Base-by-base conservation (phyloP, 345 rosid species). In the Microcos paniculata region DNA sequence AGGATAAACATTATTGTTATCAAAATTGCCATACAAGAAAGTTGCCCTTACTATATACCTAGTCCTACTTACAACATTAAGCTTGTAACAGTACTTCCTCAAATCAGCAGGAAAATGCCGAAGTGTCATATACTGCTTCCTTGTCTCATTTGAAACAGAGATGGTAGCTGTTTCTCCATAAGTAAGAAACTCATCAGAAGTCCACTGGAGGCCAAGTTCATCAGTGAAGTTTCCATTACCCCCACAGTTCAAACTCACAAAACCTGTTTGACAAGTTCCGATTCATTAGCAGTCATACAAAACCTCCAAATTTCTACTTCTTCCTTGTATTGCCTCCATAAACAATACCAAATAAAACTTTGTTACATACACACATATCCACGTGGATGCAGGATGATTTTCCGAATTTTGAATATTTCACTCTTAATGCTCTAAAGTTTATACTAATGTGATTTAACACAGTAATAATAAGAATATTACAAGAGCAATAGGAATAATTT, bases 181-280 rank as follows among this genome's bases (percentile, higher is more conserved):
- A 14, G 82, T 51, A 24, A 92, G 81, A 73, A 85, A 79, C 26
- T 82, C 84, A 79, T 96, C 99, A 11, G 98, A 80, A 67, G 73
- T 78, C 99, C 99, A 96, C 40, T 82, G 76, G 26, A 96, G 91
- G 46, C 98, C 99, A 74, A 92, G 84, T 61, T 90, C 91, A 62
- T 96, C 99, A 0, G 91, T 85, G 75, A 87, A 92, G 72, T 83
- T 88, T 69, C 78, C 85, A 28, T 82, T 81, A 28, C 97, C 97
- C 55, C 99, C 99, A 80, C 99, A 96, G 76, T 92, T 86, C 82
- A 96, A 84, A 81, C 99, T 96, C 80, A 96, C 90, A 82, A 94
- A 96, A 82, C 97, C 99, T 94, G 92, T 69, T 26, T 68, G 72
- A 79, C 43, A 69, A 13, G 10, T 69, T 56, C 53, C 63, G 30